phyloP scores from a whole-genome alignment of 768 basidiomycete genomes.

The Trametes gibbosa region DNA sequence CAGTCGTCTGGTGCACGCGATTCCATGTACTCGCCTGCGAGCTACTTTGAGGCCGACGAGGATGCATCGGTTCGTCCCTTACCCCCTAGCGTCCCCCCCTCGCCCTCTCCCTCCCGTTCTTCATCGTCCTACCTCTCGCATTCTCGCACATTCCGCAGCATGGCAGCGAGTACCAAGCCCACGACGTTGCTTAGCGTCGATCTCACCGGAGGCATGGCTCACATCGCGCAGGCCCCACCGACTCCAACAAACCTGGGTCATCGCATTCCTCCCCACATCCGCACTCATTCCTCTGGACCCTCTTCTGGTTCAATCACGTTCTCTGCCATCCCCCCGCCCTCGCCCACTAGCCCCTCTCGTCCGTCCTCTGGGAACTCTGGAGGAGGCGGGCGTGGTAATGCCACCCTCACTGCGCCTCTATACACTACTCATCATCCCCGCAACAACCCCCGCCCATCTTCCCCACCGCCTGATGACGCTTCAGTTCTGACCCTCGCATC shows the following conservation, averaged over 20 bases:
- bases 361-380: constrained; percentile 35
- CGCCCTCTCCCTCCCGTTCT: constrained; percentile 80
- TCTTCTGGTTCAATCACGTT: constrained; percentile 68
- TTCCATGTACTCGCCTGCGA: constrained; percentile 78
- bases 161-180: constrained; percentile 88
- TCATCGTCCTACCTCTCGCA: constrained; percentile 84
- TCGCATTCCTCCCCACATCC: constrained; percentile 57
- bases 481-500: constrained; percentile 91
- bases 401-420: constrained; percentile 73
- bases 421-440: constrained; percentile 93
- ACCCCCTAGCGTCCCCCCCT: constrained; percentile 84
- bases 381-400: constrained; percentile 25
- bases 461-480: constrained; percentile 89
- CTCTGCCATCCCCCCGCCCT: constrained; percentile 59
- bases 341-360: constrained; percentile 38
- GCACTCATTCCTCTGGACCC: constrained; percentile 57
- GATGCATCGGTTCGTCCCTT: constrained; percentile 90
- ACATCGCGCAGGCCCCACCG: constrained; percentile 82
- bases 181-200: constrained; percentile 94
- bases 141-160: constrained; percentile 77
- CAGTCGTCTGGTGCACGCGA: constrained; percentile 64
- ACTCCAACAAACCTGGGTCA: constrained; percentile 53
- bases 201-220: constrained; percentile 78
- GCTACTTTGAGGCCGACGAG: constrained; percentile 83
- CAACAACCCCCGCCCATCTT: constrained; percentile 92